Evolutionary conservation across 2,329 filamentous ascomycete genomes (phyloP).

Genomic region (Sclerotinia spermophila): DNA sequence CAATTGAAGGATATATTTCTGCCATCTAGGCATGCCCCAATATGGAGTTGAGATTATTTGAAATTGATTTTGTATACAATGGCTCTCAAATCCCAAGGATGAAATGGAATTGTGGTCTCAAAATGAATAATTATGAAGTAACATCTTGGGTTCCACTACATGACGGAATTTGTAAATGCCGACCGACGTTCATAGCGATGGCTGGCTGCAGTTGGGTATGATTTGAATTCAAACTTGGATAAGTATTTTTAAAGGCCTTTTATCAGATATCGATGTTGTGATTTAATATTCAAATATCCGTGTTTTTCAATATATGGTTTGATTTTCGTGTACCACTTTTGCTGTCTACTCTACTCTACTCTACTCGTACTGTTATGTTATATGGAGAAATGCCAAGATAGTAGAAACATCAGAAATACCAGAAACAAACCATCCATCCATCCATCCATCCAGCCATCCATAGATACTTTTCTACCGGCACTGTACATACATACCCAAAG

Average conservation of each 20-base stretch:
- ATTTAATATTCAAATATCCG: not conserved
- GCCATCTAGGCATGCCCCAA: slow-evolving; percentile 55
- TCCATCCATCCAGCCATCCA: not conserved
- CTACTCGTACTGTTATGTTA: too few relatives aligned
- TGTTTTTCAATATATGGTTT: not conserved
- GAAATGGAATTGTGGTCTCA: slow-evolving; percentile 1
- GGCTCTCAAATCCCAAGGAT: not conserved
- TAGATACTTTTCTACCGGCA: not conserved
- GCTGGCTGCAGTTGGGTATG: too few relatives aligned
- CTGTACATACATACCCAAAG: not conserved
- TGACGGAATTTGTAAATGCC: slow-evolving; percentile 17
- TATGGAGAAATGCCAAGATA: not conserved
- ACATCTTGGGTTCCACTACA: not conserved
- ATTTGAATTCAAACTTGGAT: not conserved
- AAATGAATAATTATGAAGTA: not conserved
- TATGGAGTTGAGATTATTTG: too few relatives aligned
- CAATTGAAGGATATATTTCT: slow-evolving; percentile 79
- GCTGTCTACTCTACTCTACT: too few relatives aligned
- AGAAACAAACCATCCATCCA: not conserved
- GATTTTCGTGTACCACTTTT: not conserved
- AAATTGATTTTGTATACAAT: not conserved
- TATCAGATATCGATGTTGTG: not conserved
- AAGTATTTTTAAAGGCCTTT: rapidly evolving
- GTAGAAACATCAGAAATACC: not conserved
- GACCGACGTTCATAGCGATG: slow-evolving; percentile 12